A percentile compares a stretch with the other conserved stretches of the same genome.
Conservation (phyloP, 2,329 filamentous ascomycete genomes). For the Sporothrix sp. region DNA sequence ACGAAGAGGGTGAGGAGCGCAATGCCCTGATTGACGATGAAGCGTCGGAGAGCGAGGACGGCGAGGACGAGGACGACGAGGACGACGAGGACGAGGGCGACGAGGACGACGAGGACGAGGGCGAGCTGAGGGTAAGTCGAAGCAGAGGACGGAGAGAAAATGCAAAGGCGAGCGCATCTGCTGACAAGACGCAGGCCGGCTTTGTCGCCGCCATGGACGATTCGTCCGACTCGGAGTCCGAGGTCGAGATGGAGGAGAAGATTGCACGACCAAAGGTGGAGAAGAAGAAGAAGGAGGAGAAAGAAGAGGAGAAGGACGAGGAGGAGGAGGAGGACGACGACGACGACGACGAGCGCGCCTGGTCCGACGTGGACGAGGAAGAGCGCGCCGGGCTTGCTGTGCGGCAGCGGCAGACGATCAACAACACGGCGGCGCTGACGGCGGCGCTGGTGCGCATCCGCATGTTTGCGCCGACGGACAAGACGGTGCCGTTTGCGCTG, state of each 20-base stretch:
- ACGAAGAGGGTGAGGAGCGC: constrained; percentile 27
- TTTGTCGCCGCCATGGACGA: constrained; percentile 47
- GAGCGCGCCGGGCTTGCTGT: constrained; percentile 81
- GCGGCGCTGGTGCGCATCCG: constrained; percentile 71
- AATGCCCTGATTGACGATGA: constrained; percentile 20
- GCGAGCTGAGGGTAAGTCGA: constrained; percentile 18
- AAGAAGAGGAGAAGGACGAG: constrained; percentile 37
- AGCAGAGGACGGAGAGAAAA: neutral
- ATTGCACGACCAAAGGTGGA: constrained; percentile 36
- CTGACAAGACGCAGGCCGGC: constrained; percentile 32
- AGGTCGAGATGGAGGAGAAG: constrained; percentile 68
- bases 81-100: too few species aligned
- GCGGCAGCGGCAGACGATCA: constrained; percentile 89
- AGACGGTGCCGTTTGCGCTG: constrained; percentile 58
- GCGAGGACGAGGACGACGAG: constrained; percentile 23
- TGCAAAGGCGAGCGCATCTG: constrained; percentile 12
- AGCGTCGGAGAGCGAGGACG: constrained; percentile 20
- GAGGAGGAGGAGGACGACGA: constrained; percentile 54
- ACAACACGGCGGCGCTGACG: constrained; percentile 83
- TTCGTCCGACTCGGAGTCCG: constrained; percentile 57
- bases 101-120: constrained; percentile 23
- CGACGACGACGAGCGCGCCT: constrained; percentile 74
- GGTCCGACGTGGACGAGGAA: constrained; percentile 65
- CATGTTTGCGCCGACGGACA: constrained; percentile 47
- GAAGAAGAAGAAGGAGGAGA: constrained; percentile 20